Base-by-base conservation (phyloP, 176 grass and related monocot species). In the Aegilops sharonensis region DNA sequence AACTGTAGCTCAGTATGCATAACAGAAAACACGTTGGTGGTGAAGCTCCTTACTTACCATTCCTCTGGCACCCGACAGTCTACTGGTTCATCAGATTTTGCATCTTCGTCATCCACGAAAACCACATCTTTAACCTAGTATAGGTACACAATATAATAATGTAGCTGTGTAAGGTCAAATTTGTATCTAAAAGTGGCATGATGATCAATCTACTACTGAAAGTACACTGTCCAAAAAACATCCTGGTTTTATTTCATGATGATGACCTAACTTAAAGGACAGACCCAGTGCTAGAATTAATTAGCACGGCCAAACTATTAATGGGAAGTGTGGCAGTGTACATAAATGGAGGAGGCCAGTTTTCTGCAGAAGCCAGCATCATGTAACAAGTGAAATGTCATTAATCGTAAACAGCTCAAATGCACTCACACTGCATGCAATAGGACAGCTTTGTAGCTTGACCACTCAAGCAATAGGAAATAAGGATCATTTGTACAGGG, bases 101-200 rank as follows among this genome's bases (percentile, higher is more conserved):
- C 42, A 72, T 94, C 85, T 65, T 97, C 94, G 77, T 94, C 94
- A 72, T 94, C 94, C 92, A 97, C 77, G 68, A 94, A 80, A 90
- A 97, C 90, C 75, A 97, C 88, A 60, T 90, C 76, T 47, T 83
- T 62, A 87, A 52, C 75, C 92, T 92, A 77, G 43, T 47, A 47
- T 25, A 82, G 43, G n/a, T 5, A 69, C 13, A 4, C 74, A 30
- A 79, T 79, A 24, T 35, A 79, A 56, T 56, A 78, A 87, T 18
- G 1, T 50, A 76, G 64, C 57, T 14, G 69, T n/a, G 7, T 54
- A 76, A 71, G 81, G 23, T 75, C 24, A 79, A 87, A 67, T 60
- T 68, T 69, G 60, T n/a, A 92, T 81, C 76, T 34, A n/a, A 40
- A 87, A 78, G 34, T 80, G 17, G 68, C 72, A 36, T 47, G 10